phyloP scores from a whole-genome alignment of 73 alveolate species.

The Symbiodinium natans region DNA sequence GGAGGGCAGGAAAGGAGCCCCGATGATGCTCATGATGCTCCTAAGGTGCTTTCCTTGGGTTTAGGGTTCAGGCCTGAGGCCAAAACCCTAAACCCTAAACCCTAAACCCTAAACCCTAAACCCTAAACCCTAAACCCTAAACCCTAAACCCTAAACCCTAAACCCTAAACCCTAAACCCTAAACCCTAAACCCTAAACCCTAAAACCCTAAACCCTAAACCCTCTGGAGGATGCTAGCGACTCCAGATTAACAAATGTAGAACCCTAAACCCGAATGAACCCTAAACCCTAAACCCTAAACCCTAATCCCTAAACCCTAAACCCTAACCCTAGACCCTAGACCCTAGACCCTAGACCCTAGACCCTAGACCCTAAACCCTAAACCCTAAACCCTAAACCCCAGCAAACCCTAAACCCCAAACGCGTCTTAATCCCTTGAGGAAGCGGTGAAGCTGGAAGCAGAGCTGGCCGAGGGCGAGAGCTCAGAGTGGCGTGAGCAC shows the following conservation, averaged over 20 bases:
- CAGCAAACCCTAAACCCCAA: background rate
- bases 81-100: too few species aligned
- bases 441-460: background rate
- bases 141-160: background rate
- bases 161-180: background rate
- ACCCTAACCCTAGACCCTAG: too few species aligned
- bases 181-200: background rate
- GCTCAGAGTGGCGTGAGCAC: background rate
- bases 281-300: too few species aligned
- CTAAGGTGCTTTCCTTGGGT: too few species aligned
- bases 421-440: background rate
- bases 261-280: background rate
- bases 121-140: background rate
- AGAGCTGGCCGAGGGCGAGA: background rate
- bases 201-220: background rate
- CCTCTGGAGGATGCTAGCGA: too few species aligned
- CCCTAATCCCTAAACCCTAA: too few species aligned
- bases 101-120: too few species aligned
- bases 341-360: background rate
- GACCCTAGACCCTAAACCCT: background rate
- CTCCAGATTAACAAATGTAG: background rate
- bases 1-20: too few species aligned
- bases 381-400: background rate
- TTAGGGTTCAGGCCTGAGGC: too few species aligned
- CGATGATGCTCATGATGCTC: too few species aligned